These are phyloP conservation scores for Centaurea solstitialis DNA, from an alignment of 129 eudicot species.

Conservation along the genomic window DNA sequence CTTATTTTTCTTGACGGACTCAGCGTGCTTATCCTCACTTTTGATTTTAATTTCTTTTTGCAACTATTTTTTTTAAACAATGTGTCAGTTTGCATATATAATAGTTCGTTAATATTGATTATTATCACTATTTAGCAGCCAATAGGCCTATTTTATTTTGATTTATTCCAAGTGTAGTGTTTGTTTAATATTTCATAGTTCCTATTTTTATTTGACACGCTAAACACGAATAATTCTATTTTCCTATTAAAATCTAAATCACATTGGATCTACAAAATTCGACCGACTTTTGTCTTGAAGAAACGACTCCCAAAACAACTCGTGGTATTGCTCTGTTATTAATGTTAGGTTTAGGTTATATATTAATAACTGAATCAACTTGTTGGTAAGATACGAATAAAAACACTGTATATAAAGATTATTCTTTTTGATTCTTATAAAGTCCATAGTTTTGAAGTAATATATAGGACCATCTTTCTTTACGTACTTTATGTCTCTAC, in stretches of 20 bases:
- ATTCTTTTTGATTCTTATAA: not conserved
- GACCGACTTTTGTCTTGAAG: constrained; percentile 1
- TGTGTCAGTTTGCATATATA: constrained; percentile 25
- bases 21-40: constrained; percentile 11
- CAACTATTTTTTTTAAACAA: not conserved
- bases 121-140: constrained; percentile 21
- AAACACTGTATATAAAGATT: not conserved
- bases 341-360: not conserved
- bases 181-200: not conserved
- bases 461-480: not conserved
- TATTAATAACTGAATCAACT: not conserved
- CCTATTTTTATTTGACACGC: constrained; percentile 21
- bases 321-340: not conserved
- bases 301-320: not conserved
- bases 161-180: constrained; percentile 14
- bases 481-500: not conserved
- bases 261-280: constrained; percentile 17
- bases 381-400: not conserved
- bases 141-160: not conserved
- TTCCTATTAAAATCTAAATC: not conserved
- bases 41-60: not conserved
- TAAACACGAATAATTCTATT: constrained; percentile 1
- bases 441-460: no score
- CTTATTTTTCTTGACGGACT: not conserved
- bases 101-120: not conserved